Base-by-base conservation (phyloP, 225 moss, liverwort and hornwort species). In the Marchantia polymorpha region DNA sequence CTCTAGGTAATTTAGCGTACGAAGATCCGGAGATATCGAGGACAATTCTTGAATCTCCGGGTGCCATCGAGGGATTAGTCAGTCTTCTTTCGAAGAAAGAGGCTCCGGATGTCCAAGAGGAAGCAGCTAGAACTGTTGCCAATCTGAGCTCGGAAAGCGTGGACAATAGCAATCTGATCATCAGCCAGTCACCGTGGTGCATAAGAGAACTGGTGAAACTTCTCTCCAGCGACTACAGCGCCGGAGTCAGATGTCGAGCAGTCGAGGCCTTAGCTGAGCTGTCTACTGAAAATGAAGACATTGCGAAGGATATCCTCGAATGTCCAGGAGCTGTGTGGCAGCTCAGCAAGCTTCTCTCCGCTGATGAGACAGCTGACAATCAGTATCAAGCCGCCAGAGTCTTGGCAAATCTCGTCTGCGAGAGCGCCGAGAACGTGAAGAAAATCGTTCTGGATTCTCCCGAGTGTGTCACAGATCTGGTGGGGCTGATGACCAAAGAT, bases 101-200 rank as follows among this genome's bases (percentile, higher is more conserved):
- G 20, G 56, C 74, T 29, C 75, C 80, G 17, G 65, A 74, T 10
- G 56, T 80, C 7, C 83, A 53, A 53, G 79, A 83, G 49, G 76
- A 80, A 61, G 83, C 79, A 52, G 83, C 83, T 27, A 55, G 79
- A 48, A 76, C 83, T 47, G 52, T 83, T 31, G 83, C 79, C 7
- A 83, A 83, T 53, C 39, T 83, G 19, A 50, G 52, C 54, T 65
- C 52, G 10, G 81, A 65, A 10, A 77, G 77, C 11, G 49, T 66
- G 50, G 66, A 65, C 1, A 77, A 77, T 19, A 77, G 77, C 51
- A 65, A 66, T 26, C 48, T 49, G 12, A 64, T 77, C n/a, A 6
- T 77, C 52, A 52, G 25, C 13, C 55, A 7, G 54, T 69, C 55
- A 22, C 78, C 78, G 2, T 79, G 78, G 78, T 79, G 78, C 17